Base-by-base conservation (phyloP, 495 filamentous ascomycete species). In the Talaromyces stipitatus region DNA sequence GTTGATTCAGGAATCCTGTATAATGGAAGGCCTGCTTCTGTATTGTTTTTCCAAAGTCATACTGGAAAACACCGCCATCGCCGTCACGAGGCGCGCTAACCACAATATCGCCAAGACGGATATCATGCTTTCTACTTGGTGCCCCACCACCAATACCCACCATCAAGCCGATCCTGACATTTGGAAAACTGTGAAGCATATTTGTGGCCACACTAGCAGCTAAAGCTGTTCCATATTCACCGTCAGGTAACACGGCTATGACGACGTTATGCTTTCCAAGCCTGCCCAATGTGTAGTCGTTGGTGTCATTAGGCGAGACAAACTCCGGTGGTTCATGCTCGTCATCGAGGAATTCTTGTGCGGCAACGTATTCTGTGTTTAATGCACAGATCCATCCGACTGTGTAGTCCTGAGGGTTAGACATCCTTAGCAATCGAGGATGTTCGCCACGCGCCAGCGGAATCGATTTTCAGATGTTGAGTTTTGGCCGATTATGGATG, bases 301-400 rank as follows among this genome's bases (percentile, higher is more conserved):
- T 76, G 24, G 41, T 50, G 51, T 72, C 68, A 11, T 57, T 46
- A 11, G 47, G 54, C 20, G 56, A 60, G 7, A 58, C 20, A 20
- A 33, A 48, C 0, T 26, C 2, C 0, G 61, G 54, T 6, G 14
- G 18, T 2, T 53, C 50, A 27, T 66, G 48, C 36, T 61, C 48
- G 56, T 73, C 66, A 36, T 82, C 76, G 2, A 80, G 64, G 46
- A 72, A 67, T 14, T 50, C 59, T 36, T 53, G 29, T 5, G 69
- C 76, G 2, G 78, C 75, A 38, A 69, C 58, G 7, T 62, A 58
- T 47, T 80, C 77, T 0, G 51, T 50, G 1, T n/a, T 23, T 2
- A 79, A 54, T 2, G 75, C 71, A 51, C 71, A 77, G n/a, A 82
- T 74, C 74, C 74, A 78, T 23, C 74, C 79, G 1, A 82, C 66